Evolutionary conservation across 2,329 filamentous ascomycete species (phyloP), one percentile per base, ranked within the genome.

Genomic region (Claviceps maximensis): DNA sequence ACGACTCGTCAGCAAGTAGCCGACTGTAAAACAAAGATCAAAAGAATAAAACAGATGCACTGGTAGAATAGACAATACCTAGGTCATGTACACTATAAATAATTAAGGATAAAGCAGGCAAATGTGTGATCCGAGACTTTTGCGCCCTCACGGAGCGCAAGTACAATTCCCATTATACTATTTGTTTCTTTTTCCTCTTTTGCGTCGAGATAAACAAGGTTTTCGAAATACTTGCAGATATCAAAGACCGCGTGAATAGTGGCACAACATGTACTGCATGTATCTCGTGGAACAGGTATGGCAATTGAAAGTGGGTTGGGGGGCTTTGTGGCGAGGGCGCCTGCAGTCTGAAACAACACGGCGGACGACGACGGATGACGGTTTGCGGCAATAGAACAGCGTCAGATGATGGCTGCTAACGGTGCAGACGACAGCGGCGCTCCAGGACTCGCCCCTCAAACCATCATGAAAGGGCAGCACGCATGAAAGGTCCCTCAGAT

Each of bases 1-100:
- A 62, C 25, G 63, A 67, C 54, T 51, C 56, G 31, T 45, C 51
- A 36, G 44, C 66, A n/a, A 59, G 60, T 50, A 70, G 68, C 61
- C 63, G 64, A 55, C 53, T 70, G 55, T 68, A 62, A 59, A 58
- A 50, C 15, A 25, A 36, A 49, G n/a, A 51, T 6, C 19, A 27
- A 31, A 12, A 15, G 38, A 36, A 51, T 13, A 25, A 1, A 17
- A 23, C 31, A 5, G 10, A 41, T 27, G 15, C n/a, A 17, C 21
- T n/a, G 27, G 15, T 13, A 21, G 19, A 25, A 44, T 50, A 48
- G 36, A 29, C 51, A 40, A 33, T 23, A 40, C n/a, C 46, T 42
- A n/a, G 13, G 44, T 8, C 21, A 19, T 46, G 40, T 42, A 46
- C 38, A 56, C 36, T 46, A 25, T 29, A 23, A 19, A 52, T 17